Percentiles rank a stretch among this genome's conserved stretches.
Evolutionary conservation across 2,329 filamentous ascomycete species (phyloP).

Genomic region (Colletotrichum sp.): DNA sequence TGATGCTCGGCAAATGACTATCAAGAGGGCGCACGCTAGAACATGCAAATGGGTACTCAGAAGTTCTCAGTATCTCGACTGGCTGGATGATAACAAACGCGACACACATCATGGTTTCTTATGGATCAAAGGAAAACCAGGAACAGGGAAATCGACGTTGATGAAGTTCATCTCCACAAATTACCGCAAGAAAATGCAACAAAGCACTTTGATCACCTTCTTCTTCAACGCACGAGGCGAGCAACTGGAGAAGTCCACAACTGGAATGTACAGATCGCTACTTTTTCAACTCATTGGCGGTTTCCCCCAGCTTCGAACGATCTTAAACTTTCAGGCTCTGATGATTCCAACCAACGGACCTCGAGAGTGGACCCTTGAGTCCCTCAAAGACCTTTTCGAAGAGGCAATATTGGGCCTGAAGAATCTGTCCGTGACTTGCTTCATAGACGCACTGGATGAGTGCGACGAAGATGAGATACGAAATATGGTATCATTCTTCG

Average conservation of each 20-base stretch:
- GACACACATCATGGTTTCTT: neutral
- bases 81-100: neutral
- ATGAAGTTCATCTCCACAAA: neutral
- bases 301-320: neutral
- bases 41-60: neutral
- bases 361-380: neutral
- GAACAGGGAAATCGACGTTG: neutral
- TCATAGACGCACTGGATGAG: constrained; percentile 13
- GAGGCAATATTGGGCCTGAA: neutral
- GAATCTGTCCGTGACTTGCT: constrained; percentile 5
- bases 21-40: neutral
- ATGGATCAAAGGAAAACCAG: neutral
- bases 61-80: neutral
- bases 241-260: neutral
- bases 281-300: neutral
- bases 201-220: neutral
- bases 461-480: neutral
- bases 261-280: neutral
- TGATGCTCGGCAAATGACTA: neutral
- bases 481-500: neutral
- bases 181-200: neutral
- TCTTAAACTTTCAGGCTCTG: neutral
- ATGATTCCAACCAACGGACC: rapidly evolving
- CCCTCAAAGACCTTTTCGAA: neutral
- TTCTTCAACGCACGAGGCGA: neutral